phyloP scores from a whole-genome alignment of 2,329 filamentous ascomycete species.

The Eutypa lata region DNA sequence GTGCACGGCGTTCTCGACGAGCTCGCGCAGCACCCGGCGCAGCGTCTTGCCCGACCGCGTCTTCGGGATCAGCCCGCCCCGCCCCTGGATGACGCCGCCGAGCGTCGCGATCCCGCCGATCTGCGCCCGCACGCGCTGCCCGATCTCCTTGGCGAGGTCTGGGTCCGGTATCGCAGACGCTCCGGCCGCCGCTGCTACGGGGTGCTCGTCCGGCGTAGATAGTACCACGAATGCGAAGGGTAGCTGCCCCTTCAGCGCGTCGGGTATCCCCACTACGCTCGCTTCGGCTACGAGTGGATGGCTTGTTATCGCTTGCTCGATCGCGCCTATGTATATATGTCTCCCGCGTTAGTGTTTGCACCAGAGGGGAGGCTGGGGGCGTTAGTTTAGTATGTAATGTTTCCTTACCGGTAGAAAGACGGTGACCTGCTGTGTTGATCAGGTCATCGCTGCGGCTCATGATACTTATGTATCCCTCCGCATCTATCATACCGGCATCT shows the following conservation, averaged over 20 bases:
- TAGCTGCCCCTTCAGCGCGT: slow-evolving; percentile 82
- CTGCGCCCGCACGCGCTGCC: slow-evolving; percentile 69
- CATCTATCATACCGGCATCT: slow-evolving; percentile 83
- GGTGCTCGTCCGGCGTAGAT: slow-evolving; percentile 42
- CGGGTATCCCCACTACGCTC: slow-evolving; percentile 82
- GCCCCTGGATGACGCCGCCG: slow-evolving; percentile 80
- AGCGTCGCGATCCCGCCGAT: slow-evolving; percentile 86
- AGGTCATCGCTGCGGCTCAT: slow-evolving; percentile 76
- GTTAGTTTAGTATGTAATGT: too few species aligned
- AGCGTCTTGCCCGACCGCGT: slow-evolving; percentile 91
- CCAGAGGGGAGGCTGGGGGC: neutral
- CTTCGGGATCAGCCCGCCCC: slow-evolving; percentile 83
- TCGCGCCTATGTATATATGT: slow-evolving; percentile 55
- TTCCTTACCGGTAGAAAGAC: slow-evolving; percentile 74
- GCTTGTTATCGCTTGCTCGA: slow-evolving; percentile 85
- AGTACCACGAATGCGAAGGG: slow-evolving; percentile 83
- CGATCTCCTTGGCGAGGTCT: slow-evolving; percentile 58
- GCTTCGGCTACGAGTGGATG: slow-evolving; percentile 79
- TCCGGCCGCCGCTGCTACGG: too few species aligned
- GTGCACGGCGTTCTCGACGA: slow-evolving; percentile 77
- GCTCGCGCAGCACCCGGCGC: slow-evolving; percentile 73
- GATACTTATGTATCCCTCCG: slow-evolving; percentile 64
- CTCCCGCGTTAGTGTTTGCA: slow-evolving; percentile 5
- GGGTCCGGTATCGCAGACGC: slow-evolving; percentile 47
- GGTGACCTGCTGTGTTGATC: slow-evolving; percentile 92